phyloP scores from a whole-genome alignment of 345 rosid genomes.

The Populus ilicifolia region DNA sequence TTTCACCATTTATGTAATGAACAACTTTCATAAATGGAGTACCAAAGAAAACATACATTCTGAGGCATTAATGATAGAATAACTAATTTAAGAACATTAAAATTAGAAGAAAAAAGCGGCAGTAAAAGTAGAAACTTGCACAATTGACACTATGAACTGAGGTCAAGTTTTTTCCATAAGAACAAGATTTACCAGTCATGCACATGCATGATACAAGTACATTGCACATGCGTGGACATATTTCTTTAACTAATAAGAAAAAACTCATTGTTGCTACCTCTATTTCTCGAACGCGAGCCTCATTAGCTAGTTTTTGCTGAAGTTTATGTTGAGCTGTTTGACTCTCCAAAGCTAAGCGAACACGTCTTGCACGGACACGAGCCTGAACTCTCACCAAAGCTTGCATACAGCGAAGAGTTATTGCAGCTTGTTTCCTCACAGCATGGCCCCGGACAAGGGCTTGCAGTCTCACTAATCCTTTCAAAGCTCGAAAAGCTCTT shows the following conservation, averaged over 20 bases:
- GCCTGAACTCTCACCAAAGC: conserved; percentile 99
- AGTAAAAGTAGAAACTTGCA: background rate
- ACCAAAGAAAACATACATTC: background rate
- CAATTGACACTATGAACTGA: background rate
- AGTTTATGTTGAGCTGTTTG: conserved; percentile 65
- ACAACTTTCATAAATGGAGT: background rate
- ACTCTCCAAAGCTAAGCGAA: conserved; percentile 89
- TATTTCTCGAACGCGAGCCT: conserved; percentile 77
- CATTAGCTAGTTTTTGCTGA: conserved; percentile 80
- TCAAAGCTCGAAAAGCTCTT: conserved; percentile 95
- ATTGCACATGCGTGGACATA: background rate
- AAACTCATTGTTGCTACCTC: conserved; percentile 44
- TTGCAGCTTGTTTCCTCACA: conserved; percentile 99
- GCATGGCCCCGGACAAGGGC: conserved; percentile 98
- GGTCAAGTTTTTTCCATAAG: background rate
- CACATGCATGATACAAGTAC: background rate
- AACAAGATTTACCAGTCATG: background rate
- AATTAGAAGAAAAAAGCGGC: background rate
- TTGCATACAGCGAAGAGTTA: conserved; percentile 99
- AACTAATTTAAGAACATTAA: background rate
- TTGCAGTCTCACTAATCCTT: conserved; percentile 96
- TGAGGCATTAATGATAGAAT: background rate
- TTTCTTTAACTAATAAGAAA: background rate
- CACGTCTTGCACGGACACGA: conserved; percentile 94
- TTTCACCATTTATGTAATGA: background rate